Percentiles rank a stretch among this genome's conserved stretches.
Evolutionary conservation across 768 basidiomycete genomes (phyloP).

Genomic region (Dacryopinax primogenitus): DNA sequence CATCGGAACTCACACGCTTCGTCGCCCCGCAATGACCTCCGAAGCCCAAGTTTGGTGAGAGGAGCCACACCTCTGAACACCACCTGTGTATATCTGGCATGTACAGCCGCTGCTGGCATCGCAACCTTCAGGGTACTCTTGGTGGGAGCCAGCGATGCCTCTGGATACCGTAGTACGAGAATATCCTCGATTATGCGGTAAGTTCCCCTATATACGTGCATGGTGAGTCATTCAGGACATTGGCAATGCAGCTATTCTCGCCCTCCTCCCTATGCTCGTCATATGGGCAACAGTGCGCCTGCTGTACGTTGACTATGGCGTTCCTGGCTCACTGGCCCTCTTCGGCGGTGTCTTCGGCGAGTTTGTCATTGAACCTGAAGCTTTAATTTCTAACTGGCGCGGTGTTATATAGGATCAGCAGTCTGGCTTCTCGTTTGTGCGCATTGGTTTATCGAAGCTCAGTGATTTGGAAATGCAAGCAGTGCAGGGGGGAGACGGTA

Average conservation of each 20-base stretch:
- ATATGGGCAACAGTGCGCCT: not conserved
- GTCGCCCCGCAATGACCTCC: not conserved
- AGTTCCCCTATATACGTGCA: not conserved
- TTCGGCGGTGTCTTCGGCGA: not conserved
- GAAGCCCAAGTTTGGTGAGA: not conserved
- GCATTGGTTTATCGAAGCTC: slow-evolving; percentile 1
- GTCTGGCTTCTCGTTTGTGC: not conserved
- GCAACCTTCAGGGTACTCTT: not conserved
- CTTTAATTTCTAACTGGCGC: not conserved
- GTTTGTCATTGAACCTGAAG: not conserved
- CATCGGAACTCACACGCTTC: not conserved
- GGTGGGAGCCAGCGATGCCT: not conserved
- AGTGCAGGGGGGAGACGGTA: not conserved
- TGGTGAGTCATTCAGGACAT: not conserved
- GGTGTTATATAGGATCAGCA: not conserved
- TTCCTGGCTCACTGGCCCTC: not conserved
- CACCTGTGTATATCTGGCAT: not conserved
- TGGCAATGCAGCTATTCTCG: not conserved
- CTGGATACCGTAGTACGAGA: not conserved
- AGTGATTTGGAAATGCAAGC: no score
- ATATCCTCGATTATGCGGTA: not conserved
- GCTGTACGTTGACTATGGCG: not conserved
- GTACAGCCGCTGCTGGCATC: not conserved
- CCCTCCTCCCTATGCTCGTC: not conserved
- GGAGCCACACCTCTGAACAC: not conserved